Percentiles rank a stretch among this genome's conserved stretches.
Evolutionary conservation across 2,329 filamentous ascomycete species (phyloP).

Genomic region (Penicillium paneum): DNA sequence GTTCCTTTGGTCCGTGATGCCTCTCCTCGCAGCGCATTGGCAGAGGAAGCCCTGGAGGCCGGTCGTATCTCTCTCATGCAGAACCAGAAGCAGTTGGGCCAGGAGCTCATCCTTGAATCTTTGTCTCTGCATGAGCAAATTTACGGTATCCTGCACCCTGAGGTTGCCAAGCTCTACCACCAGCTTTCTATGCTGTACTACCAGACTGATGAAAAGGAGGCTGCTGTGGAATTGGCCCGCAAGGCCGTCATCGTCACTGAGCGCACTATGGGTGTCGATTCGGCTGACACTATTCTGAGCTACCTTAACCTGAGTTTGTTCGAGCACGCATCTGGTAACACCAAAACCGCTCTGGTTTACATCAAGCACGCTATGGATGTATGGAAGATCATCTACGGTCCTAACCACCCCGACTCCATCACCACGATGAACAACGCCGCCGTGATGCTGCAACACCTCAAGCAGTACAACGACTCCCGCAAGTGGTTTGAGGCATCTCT

Average conservation of each 20-base stretch:
- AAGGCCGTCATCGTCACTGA: constrained; percentile 97
- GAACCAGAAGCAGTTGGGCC: constrained; percentile 90
- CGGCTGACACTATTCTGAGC: constrained; percentile 86
- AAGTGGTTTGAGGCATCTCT: constrained; percentile 96
- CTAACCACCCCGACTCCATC: constrained; percentile 92
- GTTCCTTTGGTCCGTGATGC: constrained; percentile 96
- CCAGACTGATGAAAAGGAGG: constrained; percentile 95
- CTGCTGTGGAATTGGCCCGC: constrained; percentile 88
- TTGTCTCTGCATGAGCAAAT: constrained; percentile 97
- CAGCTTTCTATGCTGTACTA: constrained; percentile 94
- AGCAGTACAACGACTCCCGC: constrained; percentile 90
- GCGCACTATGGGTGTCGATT: constrained; percentile 88
- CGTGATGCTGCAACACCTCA: constrained; percentile 95
- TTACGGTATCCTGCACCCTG: constrained; percentile 93
- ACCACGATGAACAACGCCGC: constrained; percentile 98
- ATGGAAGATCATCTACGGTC: constrained; percentile 95
- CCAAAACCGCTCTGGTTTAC: constrained; percentile 79
- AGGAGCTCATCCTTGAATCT: constrained; percentile 93
- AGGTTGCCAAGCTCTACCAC: constrained; percentile 94
- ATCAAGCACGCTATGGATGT: constrained; percentile 89
- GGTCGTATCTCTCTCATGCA: constrained; percentile 95
- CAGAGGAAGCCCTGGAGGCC: constrained; percentile 93
- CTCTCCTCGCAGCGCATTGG: constrained; percentile 80
- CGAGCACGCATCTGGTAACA: constrained; percentile 88
- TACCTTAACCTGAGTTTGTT: constrained; percentile 96